Conservation (phyloP, 2,329 filamentous ascomycete species). For the Epicoccum sorghinum region DNA sequence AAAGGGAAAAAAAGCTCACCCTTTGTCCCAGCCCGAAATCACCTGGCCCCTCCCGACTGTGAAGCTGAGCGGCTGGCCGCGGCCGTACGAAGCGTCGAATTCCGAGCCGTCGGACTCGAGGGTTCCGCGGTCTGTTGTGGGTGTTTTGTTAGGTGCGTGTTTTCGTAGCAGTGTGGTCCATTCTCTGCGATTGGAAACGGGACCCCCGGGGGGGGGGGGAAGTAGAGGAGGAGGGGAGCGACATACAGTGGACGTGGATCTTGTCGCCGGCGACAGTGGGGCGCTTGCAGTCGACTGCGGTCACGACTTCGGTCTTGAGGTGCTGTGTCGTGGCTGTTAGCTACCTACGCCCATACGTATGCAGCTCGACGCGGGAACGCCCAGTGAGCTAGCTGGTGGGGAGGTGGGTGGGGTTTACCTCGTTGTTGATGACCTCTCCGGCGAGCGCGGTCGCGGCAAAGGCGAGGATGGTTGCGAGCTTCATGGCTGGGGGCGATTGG, state of each 20-base stretch:
- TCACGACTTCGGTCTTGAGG: slow-evolving; percentile 78
- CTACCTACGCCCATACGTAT: not conserved
- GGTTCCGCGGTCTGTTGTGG: slow-evolving; percentile 68
- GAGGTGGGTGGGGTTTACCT: slow-evolving; percentile 19
- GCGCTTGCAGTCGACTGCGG: slow-evolving; percentile 77
- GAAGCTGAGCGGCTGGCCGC: slow-evolving; percentile 78
- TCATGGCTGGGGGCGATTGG: slow-evolving; percentile 47
- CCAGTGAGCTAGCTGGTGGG: not conserved
- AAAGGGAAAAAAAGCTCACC: too few relatives aligned
- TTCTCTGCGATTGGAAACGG: too few relatives aligned
- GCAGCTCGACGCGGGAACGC: slow-evolving; percentile 1
- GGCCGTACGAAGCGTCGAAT: slow-evolving; percentile 69
- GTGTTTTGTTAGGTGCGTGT: slow-evolving; percentile 46
- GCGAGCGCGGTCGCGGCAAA: slow-evolving; percentile 56
- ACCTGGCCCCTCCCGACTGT: slow-evolving; percentile 82
- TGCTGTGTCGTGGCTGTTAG: slow-evolving; percentile 50
- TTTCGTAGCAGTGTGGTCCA: not conserved
- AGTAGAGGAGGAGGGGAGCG: not conserved
- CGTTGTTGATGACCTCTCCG: slow-evolving; percentile 41
- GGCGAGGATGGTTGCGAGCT: slow-evolving; percentile 53
- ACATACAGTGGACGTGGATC: slow-evolving; percentile 72
- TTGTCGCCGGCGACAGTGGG: slow-evolving; percentile 74
- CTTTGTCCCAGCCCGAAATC: slow-evolving; percentile 96
- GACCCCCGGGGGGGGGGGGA: too few relatives aligned
- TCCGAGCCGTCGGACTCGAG: slow-evolving; percentile 70